These are phyloP conservation scores for Symbiodinium natans DNA, from an alignment of 73 alveolate genomes.

Conservation along the genomic window DNA sequence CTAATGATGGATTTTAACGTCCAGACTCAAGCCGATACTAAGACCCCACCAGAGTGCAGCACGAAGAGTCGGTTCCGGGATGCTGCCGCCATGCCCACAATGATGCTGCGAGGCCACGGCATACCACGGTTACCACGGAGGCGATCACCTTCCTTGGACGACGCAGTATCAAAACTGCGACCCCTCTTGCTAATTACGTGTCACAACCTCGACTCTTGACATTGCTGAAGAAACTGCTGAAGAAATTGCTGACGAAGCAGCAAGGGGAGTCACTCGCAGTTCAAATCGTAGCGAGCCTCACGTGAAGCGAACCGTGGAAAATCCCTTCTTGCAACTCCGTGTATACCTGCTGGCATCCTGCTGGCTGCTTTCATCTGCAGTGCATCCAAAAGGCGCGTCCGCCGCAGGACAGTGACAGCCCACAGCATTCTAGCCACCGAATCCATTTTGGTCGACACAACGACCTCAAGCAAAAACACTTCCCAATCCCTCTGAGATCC, in stretches of 20 bases:
- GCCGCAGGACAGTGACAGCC: constrained; percentile 72
- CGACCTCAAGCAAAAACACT: not conserved
- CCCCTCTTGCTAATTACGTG: not conserved
- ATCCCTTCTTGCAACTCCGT: too few relatives aligned
- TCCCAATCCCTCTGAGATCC: not conserved
- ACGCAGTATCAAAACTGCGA: not conserved
- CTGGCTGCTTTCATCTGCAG: not conserved
- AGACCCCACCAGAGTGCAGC: constrained; percentile 1
- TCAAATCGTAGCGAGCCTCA: constrained; percentile 77
- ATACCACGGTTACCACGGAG: constrained; percentile 7
- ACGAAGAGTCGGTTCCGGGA: constrained; percentile 27
- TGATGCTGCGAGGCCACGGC: constrained; percentile 84
- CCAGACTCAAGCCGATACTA: too few relatives aligned
- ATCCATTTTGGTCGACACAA: constrained; percentile 71
- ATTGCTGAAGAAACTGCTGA: too few relatives aligned
- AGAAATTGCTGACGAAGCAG: not conserved
- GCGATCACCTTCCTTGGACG: not conserved
- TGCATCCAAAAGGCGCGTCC: constrained; percentile 14
- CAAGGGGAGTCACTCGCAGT: constrained; percentile 55
- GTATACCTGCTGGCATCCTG: too few relatives aligned
- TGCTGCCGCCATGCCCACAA: constrained; percentile 79
- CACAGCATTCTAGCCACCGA: constrained; percentile 15
- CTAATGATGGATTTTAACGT: too few relatives aligned
- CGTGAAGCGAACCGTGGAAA: too few relatives aligned
- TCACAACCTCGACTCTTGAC: too few relatives aligned